Base-by-base conservation (phyloP, 2,329 filamentous ascomycete species). In the Calonectria pseudoreteaudii region DNA sequence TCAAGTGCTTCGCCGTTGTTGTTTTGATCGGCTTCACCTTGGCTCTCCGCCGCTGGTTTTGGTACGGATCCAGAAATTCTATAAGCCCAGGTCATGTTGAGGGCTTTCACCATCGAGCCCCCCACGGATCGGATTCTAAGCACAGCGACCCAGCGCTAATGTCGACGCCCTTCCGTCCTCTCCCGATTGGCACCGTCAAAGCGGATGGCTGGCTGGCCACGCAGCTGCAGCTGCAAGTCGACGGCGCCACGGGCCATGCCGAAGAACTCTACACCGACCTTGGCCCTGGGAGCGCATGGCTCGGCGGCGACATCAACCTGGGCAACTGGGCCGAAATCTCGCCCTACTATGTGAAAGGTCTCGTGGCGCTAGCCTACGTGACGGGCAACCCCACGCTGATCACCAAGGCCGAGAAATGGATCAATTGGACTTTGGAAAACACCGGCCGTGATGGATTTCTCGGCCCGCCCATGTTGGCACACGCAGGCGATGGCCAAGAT, bases 241-340 rank as follows among this genome's bases (percentile, higher is more conserved):
- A 49, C 18, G 60, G 60, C 28, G 41, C 41, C 30, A 65, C 41
- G 30, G 60, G 60, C 38, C 60, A 18, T 38, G 60, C 60, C 11
- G 60, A 65, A 10, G 41, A 65, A 26, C 60, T 65, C 3, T 65
- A 49, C 41, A 34, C 60, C 6, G 60, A 65, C 13, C 60, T 65
- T 14, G 38, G 60, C 20, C 60, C 60, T 14, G n/a, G 38, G 38
- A 65, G 60, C 20, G 60, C 60, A 18, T 65, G 60, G 60, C 60
- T 65, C 9, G 60, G 60, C 38, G 60, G 60, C 38, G 60, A 65
- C 26, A 65, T 65, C 9, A n/a, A 49, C 60, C 4, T 9, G 16
- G 36, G 60, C 26, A 65, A 65, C 60, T 65, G 60, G 60, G 60
- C 60, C 8, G 60, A 65, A 65, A 49, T 65, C 26, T 65, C 60